These are phyloP conservation scores for Hylodesmum podocarpum DNA, from an alignment of 306 rosid species.

Conservation along the genomic window DNA sequence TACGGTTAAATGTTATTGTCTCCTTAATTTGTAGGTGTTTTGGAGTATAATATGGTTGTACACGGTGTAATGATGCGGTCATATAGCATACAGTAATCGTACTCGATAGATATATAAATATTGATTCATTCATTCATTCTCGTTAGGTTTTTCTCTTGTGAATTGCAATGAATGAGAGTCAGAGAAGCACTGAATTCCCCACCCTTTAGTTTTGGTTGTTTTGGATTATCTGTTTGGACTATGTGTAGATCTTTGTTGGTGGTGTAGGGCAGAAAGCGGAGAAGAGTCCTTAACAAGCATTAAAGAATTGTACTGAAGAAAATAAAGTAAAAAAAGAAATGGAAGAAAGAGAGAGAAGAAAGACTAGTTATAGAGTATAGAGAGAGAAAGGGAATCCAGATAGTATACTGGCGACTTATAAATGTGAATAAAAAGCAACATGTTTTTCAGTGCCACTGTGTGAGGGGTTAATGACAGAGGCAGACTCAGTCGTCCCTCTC, in stretches of 20 bases:
- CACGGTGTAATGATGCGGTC: constrained; percentile 16
- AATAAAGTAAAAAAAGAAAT: background rate
- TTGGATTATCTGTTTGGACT: constrained; percentile 66
- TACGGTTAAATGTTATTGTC: background rate
- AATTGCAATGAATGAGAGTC: constrained; percentile 41
- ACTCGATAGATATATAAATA: background rate
- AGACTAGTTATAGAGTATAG: background rate
- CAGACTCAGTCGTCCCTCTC: constrained; percentile 75
- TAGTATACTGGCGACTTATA: constrained; percentile 38
- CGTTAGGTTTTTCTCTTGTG: constrained; percentile 14
- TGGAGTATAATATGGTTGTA: background rate
- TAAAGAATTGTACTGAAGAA: constrained; percentile 36
- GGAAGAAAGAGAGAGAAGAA: background rate
- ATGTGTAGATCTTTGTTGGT: constrained; percentile 42
- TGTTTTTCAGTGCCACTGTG: constrained; percentile 92
- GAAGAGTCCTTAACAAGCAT: constrained; percentile 26
- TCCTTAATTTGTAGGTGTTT: background rate
- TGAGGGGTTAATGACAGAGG: constrained; percentile 54
- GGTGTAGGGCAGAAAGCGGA: constrained; percentile 31
- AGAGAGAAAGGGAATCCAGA: constrained; percentile 14
- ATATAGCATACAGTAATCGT: background rate
- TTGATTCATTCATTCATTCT: no score
- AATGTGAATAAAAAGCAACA: constrained; percentile 60
- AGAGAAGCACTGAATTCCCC: constrained; percentile 30
- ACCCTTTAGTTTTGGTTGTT: constrained; percentile 38